Conservation (phyloP, 345 rosid species). For the Moricandia arvensis region DNA sequence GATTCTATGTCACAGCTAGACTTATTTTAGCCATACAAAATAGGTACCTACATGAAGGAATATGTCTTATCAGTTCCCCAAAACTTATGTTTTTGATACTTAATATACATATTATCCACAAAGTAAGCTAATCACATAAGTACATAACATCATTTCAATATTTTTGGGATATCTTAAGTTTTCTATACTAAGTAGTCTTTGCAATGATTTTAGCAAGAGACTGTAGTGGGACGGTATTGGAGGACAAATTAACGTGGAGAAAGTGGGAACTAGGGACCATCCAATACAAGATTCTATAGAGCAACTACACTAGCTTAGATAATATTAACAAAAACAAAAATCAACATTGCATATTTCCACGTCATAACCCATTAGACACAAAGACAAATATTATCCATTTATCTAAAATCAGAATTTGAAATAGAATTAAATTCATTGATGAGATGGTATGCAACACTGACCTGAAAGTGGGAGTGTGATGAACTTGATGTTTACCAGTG, state of each 20-base stretch:
- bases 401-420: conserved; percentile 16
- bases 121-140: neutral
- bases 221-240: conserved; percentile 31
- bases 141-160: neutral
- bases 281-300: conserved; percentile 19
- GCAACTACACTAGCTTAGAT: conserved; percentile 7
- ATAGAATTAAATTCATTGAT: neutral
- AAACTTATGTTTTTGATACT: neutral
- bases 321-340: neutral
- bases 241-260: conserved; percentile 25
- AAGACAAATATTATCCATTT: conserved; percentile 11
- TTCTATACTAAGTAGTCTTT: conserved; percentile 9
- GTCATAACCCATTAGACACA: conserved; percentile 14
- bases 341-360: conserved; percentile 13
- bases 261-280: conserved; percentile 29
- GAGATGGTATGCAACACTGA: conserved; percentile 27
- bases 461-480: conserved; percentile 69
- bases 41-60: neutral
- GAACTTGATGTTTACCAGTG: conserved; percentile 61
- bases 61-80: conserved; percentile 8
- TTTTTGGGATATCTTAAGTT: neutral
- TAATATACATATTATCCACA: neutral
- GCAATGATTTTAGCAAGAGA: conserved; percentile 1
- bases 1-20: neutral
- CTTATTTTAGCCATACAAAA: conserved; percentile 7